These are phyloP conservation scores for Mortierella antarctica DNA, from an alignment of 192 early-diverging fungal genomes.

Conservation along the genomic window DNA sequence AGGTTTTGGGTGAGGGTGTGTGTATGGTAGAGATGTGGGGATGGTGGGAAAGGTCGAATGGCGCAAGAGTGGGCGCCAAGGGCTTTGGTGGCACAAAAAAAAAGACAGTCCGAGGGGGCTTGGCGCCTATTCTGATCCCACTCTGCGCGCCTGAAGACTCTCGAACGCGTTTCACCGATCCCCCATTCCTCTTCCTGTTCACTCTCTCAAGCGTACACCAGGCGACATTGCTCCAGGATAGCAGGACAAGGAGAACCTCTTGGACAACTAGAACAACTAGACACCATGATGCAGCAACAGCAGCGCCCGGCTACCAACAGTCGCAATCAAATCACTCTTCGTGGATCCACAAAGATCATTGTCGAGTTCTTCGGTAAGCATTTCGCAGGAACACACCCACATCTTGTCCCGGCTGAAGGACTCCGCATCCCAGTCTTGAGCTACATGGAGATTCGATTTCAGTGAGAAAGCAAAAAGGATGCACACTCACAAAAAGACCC, in stretches of 20 bases:
- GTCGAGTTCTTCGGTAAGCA: constrained; percentile 90
- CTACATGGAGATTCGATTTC: background rate
- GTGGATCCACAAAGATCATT: constrained; percentile 86
- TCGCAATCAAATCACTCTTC: constrained; percentile 76
- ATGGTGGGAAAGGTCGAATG: background rate
- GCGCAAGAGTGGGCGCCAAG: no score
- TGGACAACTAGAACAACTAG: background rate
- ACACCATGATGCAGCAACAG: constrained; percentile 36
- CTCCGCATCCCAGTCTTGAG: background rate
- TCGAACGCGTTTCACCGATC: no score
- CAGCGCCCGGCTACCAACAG: constrained; percentile 29
- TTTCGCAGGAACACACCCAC: background rate
- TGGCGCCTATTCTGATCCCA: no score
- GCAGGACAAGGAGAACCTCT: no score
- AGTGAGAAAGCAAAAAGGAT: background rate
- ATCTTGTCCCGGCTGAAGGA: background rate
- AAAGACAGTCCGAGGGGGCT: no score
- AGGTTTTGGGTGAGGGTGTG: background rate
- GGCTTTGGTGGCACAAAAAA: no score
- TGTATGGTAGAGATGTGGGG: no score
- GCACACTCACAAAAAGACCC: background rate
- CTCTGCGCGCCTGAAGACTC: no score
- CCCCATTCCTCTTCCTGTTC: background rate
- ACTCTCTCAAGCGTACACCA: background rate
- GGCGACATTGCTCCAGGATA: no score